These are phyloP conservation scores for Polychaeton citri DNA, from an alignment of 2,329 filamentous ascomycete genomes.

Conservation along the genomic window DNA sequence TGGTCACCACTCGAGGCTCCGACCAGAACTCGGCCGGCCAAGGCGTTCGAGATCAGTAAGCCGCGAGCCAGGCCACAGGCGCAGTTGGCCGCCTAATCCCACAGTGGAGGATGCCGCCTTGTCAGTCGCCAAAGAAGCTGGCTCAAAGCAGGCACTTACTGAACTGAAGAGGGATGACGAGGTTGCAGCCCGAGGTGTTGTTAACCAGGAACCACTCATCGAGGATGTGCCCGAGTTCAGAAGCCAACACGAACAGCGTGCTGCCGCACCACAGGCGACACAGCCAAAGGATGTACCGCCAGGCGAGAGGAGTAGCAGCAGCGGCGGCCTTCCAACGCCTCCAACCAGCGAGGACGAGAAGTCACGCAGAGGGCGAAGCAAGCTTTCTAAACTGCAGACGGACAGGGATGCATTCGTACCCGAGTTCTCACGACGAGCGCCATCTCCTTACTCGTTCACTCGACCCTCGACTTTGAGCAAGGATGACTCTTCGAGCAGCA, in stretches of 20 bases:
- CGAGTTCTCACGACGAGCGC: constrained; percentile 26
- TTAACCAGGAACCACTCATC: constrained; percentile 57
- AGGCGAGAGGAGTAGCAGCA: constrained; percentile 6
- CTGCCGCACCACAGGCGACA: too few relatives aligned
- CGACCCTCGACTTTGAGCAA: constrained; percentile 21
- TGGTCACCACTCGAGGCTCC: too few relatives aligned
- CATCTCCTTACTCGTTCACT: constrained; percentile 33
- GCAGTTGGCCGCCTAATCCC: constrained; percentile 44
- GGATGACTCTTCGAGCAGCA: constrained; percentile 25
- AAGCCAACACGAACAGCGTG: background rate
- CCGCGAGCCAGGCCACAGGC: constrained; percentile 14
- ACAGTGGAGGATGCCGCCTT: constrained; percentile 56
- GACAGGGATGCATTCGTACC: constrained; percentile 22
- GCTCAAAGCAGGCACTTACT: constrained; percentile 22
- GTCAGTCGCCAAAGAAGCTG: constrained; percentile 49
- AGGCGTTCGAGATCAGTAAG: background rate
- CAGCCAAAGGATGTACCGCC: constrained; percentile 21
- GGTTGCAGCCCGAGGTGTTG: constrained; percentile 42
- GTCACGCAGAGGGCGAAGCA: constrained; percentile 13
- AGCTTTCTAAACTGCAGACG: constrained; percentile 21
- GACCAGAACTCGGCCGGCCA: too few relatives aligned
- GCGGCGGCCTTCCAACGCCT: constrained; percentile 17
- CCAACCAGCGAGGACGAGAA: constrained; percentile 26
- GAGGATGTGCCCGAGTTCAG: constrained; percentile 36
- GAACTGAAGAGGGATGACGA: constrained; percentile 39